A percentile compares a stretch with the other conserved stretches of the same genome.
Conservation (phyloP, 2,329 filamentous ascomycete genomes). For the Microdochium trichocladiopsis region DNA sequence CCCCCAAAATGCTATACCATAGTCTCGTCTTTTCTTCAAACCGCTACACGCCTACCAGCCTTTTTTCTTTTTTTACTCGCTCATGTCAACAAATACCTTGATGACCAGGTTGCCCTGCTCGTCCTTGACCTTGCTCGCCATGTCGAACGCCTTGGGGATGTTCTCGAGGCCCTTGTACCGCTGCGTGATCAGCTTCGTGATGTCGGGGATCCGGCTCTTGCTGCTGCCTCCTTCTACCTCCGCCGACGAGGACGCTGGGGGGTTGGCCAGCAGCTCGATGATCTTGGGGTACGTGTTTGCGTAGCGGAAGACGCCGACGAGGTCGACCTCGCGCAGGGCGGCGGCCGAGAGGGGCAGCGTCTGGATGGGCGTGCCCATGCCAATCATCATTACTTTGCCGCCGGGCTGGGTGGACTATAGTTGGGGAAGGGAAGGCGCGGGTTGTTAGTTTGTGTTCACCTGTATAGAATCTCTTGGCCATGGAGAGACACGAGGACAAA, state of each 20-base stretch:
- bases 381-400: conserved; percentile 68
- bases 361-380: conserved; percentile 73
- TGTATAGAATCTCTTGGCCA: neutral
- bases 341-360: conserved; percentile 67
- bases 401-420: conserved; percentile 54
- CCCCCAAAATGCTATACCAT: no score
- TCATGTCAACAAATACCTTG: conserved; percentile 61
- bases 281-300: conserved; percentile 63
- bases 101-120: conserved; percentile 63
- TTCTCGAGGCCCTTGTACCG: conserved; percentile 55
- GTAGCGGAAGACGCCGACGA: conserved; percentile 72
- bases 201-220: conserved; percentile 43
- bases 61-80: no score
- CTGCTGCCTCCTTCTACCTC: neutral
- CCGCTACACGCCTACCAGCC: no score
- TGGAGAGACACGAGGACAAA: neutral
- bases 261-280: conserved; percentile 41
- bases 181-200: conserved; percentile 66
- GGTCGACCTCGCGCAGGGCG: conserved; percentile 68
- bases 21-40: no score
- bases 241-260: conserved; percentile 25
- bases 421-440: neutral
- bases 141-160: conserved; percentile 62
- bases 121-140: conserved; percentile 66
- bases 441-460: neutral